These are phyloP conservation scores for Ganoderma meredithae DNA, from an alignment of 1,284 basidiomycete genomes.

Conservation along the genomic window DNA sequence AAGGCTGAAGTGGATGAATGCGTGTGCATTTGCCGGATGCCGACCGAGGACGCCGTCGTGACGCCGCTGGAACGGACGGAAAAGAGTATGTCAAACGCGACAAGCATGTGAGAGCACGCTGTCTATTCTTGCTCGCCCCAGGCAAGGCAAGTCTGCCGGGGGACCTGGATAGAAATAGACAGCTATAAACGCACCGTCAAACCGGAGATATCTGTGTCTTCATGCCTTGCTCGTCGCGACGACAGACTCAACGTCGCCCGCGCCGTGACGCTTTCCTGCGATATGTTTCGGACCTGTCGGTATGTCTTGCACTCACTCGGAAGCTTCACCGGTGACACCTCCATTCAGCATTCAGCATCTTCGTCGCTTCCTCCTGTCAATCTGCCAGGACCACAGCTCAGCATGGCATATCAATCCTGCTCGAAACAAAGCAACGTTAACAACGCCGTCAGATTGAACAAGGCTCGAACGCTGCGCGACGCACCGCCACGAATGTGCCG, in stretches of 20 bases:
- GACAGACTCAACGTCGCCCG: background rate
- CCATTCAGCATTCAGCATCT: background rate
- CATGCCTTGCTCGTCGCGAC: background rate
- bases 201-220: background rate
- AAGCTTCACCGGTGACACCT: background rate
- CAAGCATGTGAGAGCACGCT: background rate
- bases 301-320: background rate
- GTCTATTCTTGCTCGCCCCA: background rate
- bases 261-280: background rate
- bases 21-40: background rate
- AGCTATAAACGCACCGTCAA: constrained; percentile 1
- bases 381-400: background rate
- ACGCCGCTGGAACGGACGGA: background rate
- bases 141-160: too few relatives aligned
- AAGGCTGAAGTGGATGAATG: background rate
- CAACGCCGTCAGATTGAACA: background rate
- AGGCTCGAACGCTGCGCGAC: background rate
- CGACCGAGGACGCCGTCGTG: background rate
- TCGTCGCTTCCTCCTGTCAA: background rate
- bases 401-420: background rate
- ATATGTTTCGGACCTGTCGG: too few relatives aligned
- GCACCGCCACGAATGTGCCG: background rate
- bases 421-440: too few relatives aligned
- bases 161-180: background rate
- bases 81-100: background rate